These are phyloP conservation scores for Litsea cubeba DNA, from an alignment of 164 flowering plant genomes.

Conservation along the genomic window DNA sequence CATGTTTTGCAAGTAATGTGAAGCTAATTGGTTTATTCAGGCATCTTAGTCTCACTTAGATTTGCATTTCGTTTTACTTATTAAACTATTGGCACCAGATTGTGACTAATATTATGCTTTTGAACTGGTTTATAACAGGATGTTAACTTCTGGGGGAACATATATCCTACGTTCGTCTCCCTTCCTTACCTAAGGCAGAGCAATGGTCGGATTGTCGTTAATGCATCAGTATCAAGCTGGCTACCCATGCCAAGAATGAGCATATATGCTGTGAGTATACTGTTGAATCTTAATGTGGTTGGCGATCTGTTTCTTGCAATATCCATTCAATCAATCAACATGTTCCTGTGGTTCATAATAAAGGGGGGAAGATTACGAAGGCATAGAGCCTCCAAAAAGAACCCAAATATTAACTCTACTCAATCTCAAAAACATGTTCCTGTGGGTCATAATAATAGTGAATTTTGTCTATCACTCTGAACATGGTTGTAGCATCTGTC, in stretches of 20 bases:
- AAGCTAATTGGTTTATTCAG: not conserved
- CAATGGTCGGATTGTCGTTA: conserved; percentile 70
- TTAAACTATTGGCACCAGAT: not conserved
- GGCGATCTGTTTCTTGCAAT: not conserved
- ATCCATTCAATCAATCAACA: not conserved
- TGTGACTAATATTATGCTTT: not conserved
- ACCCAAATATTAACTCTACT: too few relatives aligned
- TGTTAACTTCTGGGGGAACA: conserved; percentile 96
- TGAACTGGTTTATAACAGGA: conserved; percentile 43
- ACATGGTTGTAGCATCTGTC: not conserved
- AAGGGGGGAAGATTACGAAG: too few relatives aligned
- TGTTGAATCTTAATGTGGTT: not conserved
- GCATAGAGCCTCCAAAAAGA: too few relatives aligned
- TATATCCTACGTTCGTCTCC: conserved; percentile 82
- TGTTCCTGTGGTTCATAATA: not conserved
- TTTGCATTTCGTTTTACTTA: not conserved
- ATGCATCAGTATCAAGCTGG: conserved; percentile 91
- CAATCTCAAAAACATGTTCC: not conserved
- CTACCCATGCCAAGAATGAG: conserved; percentile 93
- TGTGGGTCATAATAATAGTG: not conserved
- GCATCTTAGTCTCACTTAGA: not conserved
- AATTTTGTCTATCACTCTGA: too few relatives aligned
- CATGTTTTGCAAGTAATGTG: not conserved
- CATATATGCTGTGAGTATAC: conserved; percentile 66
- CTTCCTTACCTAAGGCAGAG: conserved; percentile 67